Conservation (phyloP, 148 eudicot species). For the Spergularia bocconei region DNA sequence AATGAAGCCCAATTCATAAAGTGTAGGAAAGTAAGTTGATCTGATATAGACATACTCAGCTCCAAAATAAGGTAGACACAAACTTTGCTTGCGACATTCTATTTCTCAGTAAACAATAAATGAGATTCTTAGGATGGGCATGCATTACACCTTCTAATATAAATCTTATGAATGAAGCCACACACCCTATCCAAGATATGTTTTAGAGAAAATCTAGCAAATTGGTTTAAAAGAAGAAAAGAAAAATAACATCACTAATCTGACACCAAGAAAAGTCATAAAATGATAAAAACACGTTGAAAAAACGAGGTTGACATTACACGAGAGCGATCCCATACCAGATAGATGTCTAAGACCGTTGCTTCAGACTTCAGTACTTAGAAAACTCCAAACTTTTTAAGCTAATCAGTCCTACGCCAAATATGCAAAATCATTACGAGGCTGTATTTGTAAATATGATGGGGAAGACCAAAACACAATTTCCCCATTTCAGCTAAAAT, state of each 20-base stretch:
- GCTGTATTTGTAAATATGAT: too few relatives aligned
- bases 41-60: too few relatives aligned
- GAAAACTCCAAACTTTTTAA: too few relatives aligned
- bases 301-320: neutral
- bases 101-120: too few relatives aligned
- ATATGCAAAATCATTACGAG: too few relatives aligned
- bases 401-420: constrained; percentile 52
- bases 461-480: neutral
- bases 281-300: neutral
- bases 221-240: neutral
- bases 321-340: constrained; percentile 41
- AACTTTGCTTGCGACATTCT: too few relatives aligned
- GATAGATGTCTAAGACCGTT: constrained; percentile 69
- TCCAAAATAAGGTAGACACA: too few relatives aligned
- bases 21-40: too few relatives aligned
- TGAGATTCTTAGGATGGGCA: too few relatives aligned
- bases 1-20: neutral
- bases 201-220: neutral
- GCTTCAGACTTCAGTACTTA: constrained; percentile 95
- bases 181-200: neutral
- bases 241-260: too few relatives aligned
- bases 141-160: too few relatives aligned
- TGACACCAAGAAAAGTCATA: neutral
- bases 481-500: neutral
- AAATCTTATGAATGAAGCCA: too few relatives aligned